These are phyloP conservation scores for Paxillus rubicundulus DNA, from an alignment of 768 basidiomycete species.

Conservation along the genomic window DNA sequence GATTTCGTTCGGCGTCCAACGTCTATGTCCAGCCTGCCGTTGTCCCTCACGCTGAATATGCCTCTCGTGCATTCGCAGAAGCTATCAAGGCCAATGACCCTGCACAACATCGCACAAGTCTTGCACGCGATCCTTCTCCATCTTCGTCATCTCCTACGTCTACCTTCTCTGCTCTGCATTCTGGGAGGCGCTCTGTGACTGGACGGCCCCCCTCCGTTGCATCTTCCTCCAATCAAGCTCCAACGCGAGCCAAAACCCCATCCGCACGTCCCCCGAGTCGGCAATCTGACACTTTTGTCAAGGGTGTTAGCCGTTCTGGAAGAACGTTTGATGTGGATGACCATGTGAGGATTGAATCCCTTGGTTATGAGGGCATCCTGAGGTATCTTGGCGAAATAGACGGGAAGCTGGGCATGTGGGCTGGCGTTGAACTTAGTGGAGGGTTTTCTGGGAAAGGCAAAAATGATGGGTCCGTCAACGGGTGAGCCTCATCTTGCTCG, in stretches of 20 bases:
- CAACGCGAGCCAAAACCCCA: slow-evolving; percentile 52
- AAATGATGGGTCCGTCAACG: slow-evolving; percentile 87
- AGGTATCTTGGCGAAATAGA: slow-evolving; percentile 82
- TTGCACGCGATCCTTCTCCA: slow-evolving; percentile 38
- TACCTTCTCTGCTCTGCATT: slow-evolving; percentile 39
- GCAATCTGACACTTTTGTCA: slow-evolving; percentile 56
- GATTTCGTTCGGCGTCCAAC: slow-evolving; percentile 66
- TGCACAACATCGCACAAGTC: slow-evolving; percentile 56
- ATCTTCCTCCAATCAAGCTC: slow-evolving; percentile 48
- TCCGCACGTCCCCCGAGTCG: slow-evolving; percentile 61
- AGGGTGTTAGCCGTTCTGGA: slow-evolving; percentile 44
- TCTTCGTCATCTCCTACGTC: slow-evolving; percentile 47
- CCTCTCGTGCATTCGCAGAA: slow-evolving; percentile 72
- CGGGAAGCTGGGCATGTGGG: slow-evolving; percentile 89
- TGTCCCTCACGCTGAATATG: slow-evolving; percentile 50
- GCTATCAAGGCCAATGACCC: slow-evolving; percentile 82
- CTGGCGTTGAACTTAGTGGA: slow-evolving; percentile 85
- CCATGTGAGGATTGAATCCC: slow-evolving; percentile 80
- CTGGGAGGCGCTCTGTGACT: slow-evolving; percentile 45
- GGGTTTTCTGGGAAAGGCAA: slow-evolving; percentile 91
- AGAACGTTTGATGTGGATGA: slow-evolving; percentile 70
- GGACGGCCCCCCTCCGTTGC: slow-evolving; percentile 62
- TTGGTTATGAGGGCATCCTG: slow-evolving; percentile 84
- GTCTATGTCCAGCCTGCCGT: slow-evolving; percentile 36
- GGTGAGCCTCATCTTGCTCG: slow-evolving; percentile 52